Conservation (phyloP, 768 basidiomycete genomes). For the Panellus pusillus region DNA sequence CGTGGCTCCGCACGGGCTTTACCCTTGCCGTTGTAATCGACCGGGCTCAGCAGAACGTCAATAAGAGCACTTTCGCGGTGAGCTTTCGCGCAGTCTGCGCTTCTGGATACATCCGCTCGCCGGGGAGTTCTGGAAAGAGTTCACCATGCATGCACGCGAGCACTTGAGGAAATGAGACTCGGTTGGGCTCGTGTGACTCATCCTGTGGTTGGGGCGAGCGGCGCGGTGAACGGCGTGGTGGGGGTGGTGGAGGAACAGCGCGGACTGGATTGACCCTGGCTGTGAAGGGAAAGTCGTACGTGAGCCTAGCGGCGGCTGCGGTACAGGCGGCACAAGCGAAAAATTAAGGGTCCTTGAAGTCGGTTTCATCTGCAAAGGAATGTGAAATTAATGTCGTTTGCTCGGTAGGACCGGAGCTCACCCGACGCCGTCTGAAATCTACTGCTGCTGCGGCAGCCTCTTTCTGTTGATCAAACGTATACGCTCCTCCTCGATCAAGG, state of each 20-base stretch:
- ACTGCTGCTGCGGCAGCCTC: conserved; percentile 17
- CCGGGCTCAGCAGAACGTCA: conserved; percentile 8
- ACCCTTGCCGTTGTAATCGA: conserved; percentile 6
- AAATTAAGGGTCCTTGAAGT: conserved; percentile 19
- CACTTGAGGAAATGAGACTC: conserved; percentile 18
- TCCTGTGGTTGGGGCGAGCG: not conserved
- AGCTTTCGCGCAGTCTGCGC: conserved; percentile 2
- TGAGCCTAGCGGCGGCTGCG: conserved; percentile 10
- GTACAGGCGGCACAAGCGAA: conserved; percentile 15
- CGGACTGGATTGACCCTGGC: not conserved
- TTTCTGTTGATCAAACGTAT: conserved; percentile 15
- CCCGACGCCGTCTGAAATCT: not conserved
- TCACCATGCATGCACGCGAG: conserved; percentile 19
- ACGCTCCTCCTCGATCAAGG: conserved; percentile 11
- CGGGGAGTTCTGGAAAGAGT: conserved; percentile 15
- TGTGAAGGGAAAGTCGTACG: conserved; percentile 21
- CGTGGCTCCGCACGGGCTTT: conserved; percentile 5
- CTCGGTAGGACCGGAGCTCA: not conserved
- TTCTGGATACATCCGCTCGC: not conserved
- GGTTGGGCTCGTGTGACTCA: not conserved
- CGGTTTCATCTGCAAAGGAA: conserved; percentile 8
- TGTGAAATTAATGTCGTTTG: no score
- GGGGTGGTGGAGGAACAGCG: conserved; percentile 1
- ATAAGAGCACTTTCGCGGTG: conserved; percentile 11
- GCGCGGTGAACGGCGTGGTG: not conserved